Conservation (phyloP, 306 rosid species). For the Ziziphus jujuba region DNA sequence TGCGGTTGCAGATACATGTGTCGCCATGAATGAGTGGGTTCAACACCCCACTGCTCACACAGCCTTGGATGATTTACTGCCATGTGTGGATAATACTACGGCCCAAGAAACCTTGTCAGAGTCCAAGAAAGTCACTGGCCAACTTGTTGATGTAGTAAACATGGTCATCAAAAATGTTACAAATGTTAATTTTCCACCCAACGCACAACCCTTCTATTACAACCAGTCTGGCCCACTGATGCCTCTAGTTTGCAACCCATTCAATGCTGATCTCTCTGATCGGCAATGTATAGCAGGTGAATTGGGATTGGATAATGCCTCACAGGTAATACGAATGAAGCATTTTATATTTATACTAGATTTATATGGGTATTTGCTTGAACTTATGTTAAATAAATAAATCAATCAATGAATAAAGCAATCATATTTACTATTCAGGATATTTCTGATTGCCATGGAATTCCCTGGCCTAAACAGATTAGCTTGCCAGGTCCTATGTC, state of each 20-base stretch:
- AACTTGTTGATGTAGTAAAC: constrained; percentile 38
- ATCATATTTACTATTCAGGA: too few species aligned
- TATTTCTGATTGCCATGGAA: too few species aligned
- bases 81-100: constrained; percentile 66
- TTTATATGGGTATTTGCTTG: neutral
- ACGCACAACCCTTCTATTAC: constrained; percentile 31
- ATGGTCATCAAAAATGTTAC: constrained; percentile 26
- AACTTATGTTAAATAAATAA: too few species aligned
- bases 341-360: constrained; percentile 1
- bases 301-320: constrained; percentile 39
- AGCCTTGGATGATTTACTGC: constrained; percentile 75
- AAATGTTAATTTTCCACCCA: constrained; percentile 33
- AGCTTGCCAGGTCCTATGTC: too few species aligned
- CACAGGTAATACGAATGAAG: constrained; percentile 37
- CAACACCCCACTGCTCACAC: constrained; percentile 65
- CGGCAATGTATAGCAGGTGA: constrained; percentile 51
- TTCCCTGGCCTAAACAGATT: too few species aligned
- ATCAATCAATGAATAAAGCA: too few species aligned
- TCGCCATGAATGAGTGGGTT: constrained; percentile 87
- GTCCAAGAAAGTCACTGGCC: constrained; percentile 44
- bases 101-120: constrained; percentile 39
- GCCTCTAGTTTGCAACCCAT: constrained; percentile 76
- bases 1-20: constrained; percentile 70
- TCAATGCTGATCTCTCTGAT: constrained; percentile 23
- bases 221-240: constrained; percentile 66